Conservation (phyloP, 352 stramenopile genomes). For the Phytophthora pini region DNA sequence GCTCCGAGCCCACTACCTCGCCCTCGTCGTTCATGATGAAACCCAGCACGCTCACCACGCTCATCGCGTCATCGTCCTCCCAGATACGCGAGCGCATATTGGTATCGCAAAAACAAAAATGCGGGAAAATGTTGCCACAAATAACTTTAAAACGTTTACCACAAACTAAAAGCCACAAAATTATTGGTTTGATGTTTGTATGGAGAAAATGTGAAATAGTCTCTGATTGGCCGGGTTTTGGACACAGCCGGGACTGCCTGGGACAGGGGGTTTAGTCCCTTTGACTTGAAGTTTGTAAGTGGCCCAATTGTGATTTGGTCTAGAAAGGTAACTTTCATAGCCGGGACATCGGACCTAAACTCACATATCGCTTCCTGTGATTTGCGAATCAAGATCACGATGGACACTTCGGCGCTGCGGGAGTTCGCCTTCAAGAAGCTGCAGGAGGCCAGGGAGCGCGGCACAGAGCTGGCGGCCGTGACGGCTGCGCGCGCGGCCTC, state of each 20-base stretch:
- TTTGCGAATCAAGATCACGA: constrained; percentile 20
- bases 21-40: constrained; percentile 87
- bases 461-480: constrained; percentile 61
- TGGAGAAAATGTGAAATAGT: too few species aligned
- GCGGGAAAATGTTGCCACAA: constrained; percentile 6
- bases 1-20: constrained; percentile 73
- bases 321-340: too few species aligned
- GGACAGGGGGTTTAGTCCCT: too few species aligned
- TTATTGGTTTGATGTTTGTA: too few species aligned
- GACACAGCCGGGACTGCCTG: too few species aligned
- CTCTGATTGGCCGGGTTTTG: too few species aligned
- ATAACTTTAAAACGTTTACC: too few species aligned
- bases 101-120: constrained; percentile 1
- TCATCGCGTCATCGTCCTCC: constrained; percentile 81
- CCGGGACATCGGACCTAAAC: too few species aligned
- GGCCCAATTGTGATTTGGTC: too few species aligned
- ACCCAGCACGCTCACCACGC: constrained; percentile 80
- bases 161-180: too few species aligned
- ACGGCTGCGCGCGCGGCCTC: constrained; percentile 54
- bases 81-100: constrained; percentile 77
- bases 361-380: background rate
- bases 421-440: constrained; percentile 84
- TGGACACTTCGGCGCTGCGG: constrained; percentile 72
- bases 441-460: constrained; percentile 67
- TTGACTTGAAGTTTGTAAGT: too few species aligned